A percentile compares a stretch with the other conserved stretches of the same genome.
phyloP scores from a whole-genome alignment of 805 yeast species.

The Cephaloascus fragrans region DNA sequence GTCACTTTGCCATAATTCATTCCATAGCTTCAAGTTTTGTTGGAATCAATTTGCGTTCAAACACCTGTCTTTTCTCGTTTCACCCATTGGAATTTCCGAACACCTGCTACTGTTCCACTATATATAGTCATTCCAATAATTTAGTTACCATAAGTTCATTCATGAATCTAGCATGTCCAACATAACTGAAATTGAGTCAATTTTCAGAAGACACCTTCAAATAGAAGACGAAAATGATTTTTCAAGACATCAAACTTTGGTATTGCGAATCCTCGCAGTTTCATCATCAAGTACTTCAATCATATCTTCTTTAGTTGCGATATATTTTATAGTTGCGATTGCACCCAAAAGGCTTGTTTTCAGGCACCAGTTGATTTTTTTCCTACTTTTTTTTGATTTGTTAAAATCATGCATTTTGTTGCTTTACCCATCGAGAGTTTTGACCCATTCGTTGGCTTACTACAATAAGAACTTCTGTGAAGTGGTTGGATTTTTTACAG shows the following conservation, averaged over 20 bases:
- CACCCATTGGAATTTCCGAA: too few species aligned
- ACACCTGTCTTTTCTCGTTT: too few species aligned
- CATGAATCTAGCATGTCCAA: background rate
- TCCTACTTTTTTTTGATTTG: conserved; percentile 64
- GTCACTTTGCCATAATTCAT: too few species aligned
- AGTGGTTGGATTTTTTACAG: conserved; percentile 73
- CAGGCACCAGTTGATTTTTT: conserved; percentile 60
- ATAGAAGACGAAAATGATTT: conserved; percentile 10
- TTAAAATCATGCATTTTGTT: conserved; percentile 61
- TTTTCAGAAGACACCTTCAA: background rate
- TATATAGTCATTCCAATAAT: too few species aligned
- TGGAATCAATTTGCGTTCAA: too few species aligned
- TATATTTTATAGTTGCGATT: conserved; percentile 52
- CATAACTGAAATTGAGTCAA: background rate
- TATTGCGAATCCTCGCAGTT: conserved; percentile 26
- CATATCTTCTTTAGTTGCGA: conserved; percentile 42
- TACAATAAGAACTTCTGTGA: conserved; percentile 43
- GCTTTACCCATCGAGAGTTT: conserved; percentile 56
- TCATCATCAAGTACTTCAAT: conserved; percentile 27
- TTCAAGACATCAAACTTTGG: conserved; percentile 15
- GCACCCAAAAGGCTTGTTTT: conserved; percentile 56
- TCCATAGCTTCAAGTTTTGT: too few species aligned
- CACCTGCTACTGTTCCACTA: too few species aligned
- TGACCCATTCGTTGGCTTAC: conserved; percentile 31
- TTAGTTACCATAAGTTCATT: too few species aligned